Evolutionary conservation across 805 yeast genomes (phyloP), one percentile per base, ranked within the genome.

Genomic region (Ogataea pini): DNA sequence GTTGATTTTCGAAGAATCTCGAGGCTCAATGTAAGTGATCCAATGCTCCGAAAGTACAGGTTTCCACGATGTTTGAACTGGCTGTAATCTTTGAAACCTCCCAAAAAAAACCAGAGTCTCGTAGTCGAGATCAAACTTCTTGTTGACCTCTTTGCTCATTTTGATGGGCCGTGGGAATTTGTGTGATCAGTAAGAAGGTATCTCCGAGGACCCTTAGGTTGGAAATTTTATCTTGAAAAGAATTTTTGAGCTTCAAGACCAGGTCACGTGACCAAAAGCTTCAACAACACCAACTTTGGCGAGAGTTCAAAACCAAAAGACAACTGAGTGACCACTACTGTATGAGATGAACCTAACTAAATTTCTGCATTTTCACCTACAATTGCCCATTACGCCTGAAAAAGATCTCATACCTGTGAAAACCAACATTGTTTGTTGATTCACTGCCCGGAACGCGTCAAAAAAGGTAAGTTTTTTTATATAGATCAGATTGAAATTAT

Each of bases 21-120:
- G 49, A 1, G 83, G 77, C 9, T 54, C 46, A 13, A 79, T 70
- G 19, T 61, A 58, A 38, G 77, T 73, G 18, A 69, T 56, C 82
- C 83, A 79, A 13, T 70, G 78, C 3, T 57, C 52, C 7, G 59
- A 50, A 2, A 76, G 58, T 2, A 60, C 41, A 3, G 77, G 67
- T 1, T 52, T 48, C 5, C 61, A 52, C 7, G 56, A 48, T 2
- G 46, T 48, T 17, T 65, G 62, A 2, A 56, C 46, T 2, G 67
- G 61, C 36, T 72, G 63, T 4, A 79, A 60, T 49, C 77, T 77
- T 51, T 72, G 68, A 42, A 77, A 63, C 13, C 56, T 55, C 0
- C 68, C 70, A 46, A 72, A 65, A 8, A 78, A 59, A 0, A 71
- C 61, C 3, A 75, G 72, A 7, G 57, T 63, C 18, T 70, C 70